Base-by-base conservation (phyloP, 2,329 filamentous ascomycete genomes). In the Talaromyces marneffei region DNA sequence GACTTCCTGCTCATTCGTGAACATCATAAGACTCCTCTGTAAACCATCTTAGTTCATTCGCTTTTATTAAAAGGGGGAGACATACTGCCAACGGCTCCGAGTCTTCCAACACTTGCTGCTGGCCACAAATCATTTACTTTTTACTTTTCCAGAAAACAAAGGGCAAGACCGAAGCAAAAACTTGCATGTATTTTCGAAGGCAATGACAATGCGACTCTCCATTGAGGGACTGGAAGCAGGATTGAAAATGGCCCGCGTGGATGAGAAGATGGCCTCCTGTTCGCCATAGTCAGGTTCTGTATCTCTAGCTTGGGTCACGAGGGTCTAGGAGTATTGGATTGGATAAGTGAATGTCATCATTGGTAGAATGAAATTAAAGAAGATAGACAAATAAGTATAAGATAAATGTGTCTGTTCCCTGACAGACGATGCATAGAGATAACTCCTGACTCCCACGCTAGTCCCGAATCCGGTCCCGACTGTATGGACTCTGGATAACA, bases 371-470 rank as follows among this genome's bases (percentile, higher is more conserved):
- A 20, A 31, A n/a, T 16, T 33, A 4, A 33, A 20, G 10, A 52
- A 52, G 10, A 52, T 5, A 31, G 9, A 20, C 42, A 31, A 31
- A 52, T 50, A 52, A 29, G 7, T 20, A 18, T 31, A 4, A 23
- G 10, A 31, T 0, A 20, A 33, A 52, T 46, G 14, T 23, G 29
- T 14, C 37, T 33, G 20, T 40, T 57, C 25, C 53, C 31, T 10
- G 10, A 57, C 55, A 57, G 27, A 35, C 29, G 14, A 20, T 25
- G n/a, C 20, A 20, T 12, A 54, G 25, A 46, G 16, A 55, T 29
- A 61, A 61, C 52, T 56, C 59, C 59, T n/a, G 25, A 60, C 58
- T 60, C 58, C 57, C 33, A 60, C 58, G 58, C 58, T 60, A 35
- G 37, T 50, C n/a, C 48, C 46, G 37, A 53, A 40, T 60, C 58